Conservation (phyloP, 75 land plant genomes). For the Ceratopteris richardii region DNA sequence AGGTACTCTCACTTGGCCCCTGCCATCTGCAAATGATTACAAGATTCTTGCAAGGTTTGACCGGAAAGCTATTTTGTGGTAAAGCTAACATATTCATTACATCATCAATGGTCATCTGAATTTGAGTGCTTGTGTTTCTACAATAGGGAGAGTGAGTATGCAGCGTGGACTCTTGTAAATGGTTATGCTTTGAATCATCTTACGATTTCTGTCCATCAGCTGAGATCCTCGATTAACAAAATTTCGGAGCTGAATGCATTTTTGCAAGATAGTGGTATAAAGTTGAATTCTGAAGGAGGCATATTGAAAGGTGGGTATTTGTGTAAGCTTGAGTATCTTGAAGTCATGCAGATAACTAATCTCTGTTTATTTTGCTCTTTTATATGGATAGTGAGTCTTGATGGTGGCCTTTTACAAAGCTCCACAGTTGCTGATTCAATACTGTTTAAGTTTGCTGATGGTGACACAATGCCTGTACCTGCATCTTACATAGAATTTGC, state of each 20-base stretch:
- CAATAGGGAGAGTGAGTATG: conserved; percentile 95
- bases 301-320: conserved; percentile 60
- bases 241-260: conserved; percentile 68
- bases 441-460: conserved; percentile 66
- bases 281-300: conserved; percentile 92
- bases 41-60: conserved; percentile 64
- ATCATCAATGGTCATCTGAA: too few relatives aligned
- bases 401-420: conserved; percentile 89
- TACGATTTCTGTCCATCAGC: conserved; percentile 79
- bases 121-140: background rate
- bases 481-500: conserved; percentile 98
- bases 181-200: conserved; percentile 94
- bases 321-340: too few relatives aligned
- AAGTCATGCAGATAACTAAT: too few relatives aligned
- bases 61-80: too few relatives aligned
- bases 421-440: conserved; percentile 89
- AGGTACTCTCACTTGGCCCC: conserved; percentile 82
- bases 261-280: conserved; percentile 66
- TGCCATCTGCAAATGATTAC: conserved; percentile 61
- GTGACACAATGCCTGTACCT: conserved; percentile 57
- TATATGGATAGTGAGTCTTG: conserved; percentile 73
- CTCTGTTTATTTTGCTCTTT: conserved; percentile 2
- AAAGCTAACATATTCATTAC: too few relatives aligned
- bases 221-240: conserved; percentile 55
- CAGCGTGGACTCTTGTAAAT: conserved; percentile 99